Evolutionary conservation across 768 basidiomycete species (phyloP), one percentile per base, ranked within the genome.

Genomic region (Boletus fagicola): DNA sequence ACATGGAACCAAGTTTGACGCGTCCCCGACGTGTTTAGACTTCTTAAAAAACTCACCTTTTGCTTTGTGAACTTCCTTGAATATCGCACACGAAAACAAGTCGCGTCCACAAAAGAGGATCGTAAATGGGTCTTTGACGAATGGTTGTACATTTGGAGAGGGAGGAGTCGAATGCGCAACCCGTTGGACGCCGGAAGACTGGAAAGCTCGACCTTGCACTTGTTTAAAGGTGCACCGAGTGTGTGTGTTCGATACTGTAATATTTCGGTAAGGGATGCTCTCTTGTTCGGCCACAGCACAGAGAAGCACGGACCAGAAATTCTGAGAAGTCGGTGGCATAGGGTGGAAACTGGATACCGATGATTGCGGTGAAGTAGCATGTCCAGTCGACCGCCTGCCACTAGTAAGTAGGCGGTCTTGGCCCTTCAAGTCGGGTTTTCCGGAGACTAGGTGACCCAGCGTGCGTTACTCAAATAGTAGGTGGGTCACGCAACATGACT

Each of bases 21-120:
- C 35, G 35, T 54, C 49, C 26, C 12, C 18, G 38, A 44, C 28
- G 45, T n/a, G 49, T 31, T 5, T 35, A 12, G 2, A 26, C 36
- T n/a, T 6, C 10, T 30, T 31, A n/a, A 55, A 54, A 56, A 46
- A 51, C 59, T 62, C 54, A 89, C 93, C 92, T 72, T 69, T 69
- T 6, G 88, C 87, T 16, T 73, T 65, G 54, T 88, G 74, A 2
- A 96, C 71, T 54, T 86, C 78, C 51, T 80, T 72, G 49, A 97
- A 79, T 3, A 92, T 84, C 8, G 75, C 72, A 66, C 88, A 88
- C 2, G 94, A 96, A 71, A 96, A 96, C 64, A 86, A 83, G 69
- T 95, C 94, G 18, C 92, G 88, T 50, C 94, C 94, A 68, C 92
- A 83, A 71, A 92, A 96, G 7, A 97, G 78, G 42, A 97, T 81